phyloP scores from a whole-genome alignment of 306 rosid species.

The Castanospermum australe region DNA sequence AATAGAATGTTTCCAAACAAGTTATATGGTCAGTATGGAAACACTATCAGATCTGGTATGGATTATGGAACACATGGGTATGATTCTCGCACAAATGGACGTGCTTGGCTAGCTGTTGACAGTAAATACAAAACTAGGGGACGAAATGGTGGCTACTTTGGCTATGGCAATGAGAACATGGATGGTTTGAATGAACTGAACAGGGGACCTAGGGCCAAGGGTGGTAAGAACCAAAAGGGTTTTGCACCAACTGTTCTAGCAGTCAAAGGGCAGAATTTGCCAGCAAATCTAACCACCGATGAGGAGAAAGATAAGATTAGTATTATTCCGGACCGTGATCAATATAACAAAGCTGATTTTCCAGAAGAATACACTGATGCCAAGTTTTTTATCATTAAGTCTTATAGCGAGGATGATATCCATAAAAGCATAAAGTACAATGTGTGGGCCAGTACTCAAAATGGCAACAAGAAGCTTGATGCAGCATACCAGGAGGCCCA shows the following conservation, averaged over 20 bases:
- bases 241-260: conserved; percentile 56
- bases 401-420: conserved; percentile 96
- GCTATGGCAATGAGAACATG: conserved; percentile 81
- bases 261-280: conserved; percentile 69
- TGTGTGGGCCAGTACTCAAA: conserved; percentile 98
- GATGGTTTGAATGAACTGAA: conserved; percentile 93
- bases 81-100: conserved; percentile 74
- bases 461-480: conserved; percentile 96
- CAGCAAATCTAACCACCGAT: conserved; percentile 37
- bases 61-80: conserved; percentile 84
- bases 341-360: conserved; percentile 69
- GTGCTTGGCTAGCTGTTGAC: conserved; percentile 85
- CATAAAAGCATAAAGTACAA: conserved; percentile 93
- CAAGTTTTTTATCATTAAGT: conserved; percentile 79
- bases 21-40: conserved; percentile 76
- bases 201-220: conserved; percentile 91
- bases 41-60: conserved; percentile 72
- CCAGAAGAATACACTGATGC: conserved; percentile 70
- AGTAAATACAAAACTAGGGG: conserved; percentile 84
- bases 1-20: conserved; percentile 80
- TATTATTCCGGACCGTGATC: conserved; percentile 60
- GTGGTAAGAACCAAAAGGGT: conserved; percentile 71
- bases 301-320: conserved; percentile 63
- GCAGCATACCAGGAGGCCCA: conserved; percentile 93
- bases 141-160: conserved; percentile 66